These are phyloP conservation scores for Eremochloa ophiuroides DNA, from an alignment of 176 grass and related monocot genomes.

Conservation along the genomic window DNA sequence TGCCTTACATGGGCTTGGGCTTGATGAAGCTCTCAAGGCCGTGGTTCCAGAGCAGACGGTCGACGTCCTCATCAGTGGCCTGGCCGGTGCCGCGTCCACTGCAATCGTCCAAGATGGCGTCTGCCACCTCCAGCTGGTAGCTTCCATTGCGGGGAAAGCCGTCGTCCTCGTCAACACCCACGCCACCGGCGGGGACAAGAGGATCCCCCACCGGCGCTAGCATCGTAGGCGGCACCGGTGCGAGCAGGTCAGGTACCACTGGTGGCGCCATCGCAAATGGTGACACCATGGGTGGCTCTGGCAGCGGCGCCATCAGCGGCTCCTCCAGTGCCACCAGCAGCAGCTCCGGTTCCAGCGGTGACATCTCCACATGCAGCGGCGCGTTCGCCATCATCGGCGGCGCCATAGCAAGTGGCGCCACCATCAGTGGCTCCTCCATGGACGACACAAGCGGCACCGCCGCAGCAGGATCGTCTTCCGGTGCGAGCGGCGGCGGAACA, in stretches of 20 bases:
- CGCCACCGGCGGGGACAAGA: not conserved
- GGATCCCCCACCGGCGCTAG: not conserved
- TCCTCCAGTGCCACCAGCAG: too few relatives aligned
- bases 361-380: not conserved
- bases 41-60: not conserved
- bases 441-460: not conserved
- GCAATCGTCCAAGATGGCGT: not conserved
- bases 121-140: not conserved
- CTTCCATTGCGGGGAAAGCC: not conserved
- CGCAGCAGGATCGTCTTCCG: not conserved
- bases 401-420: not conserved
- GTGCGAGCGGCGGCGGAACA: not conserved
- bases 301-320: too few relatives aligned
- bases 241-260: not conserved
- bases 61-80: not conserved
- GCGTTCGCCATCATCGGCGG: not conserved
- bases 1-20: not conserved
- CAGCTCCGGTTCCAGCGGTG: not conserved
- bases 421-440: not conserved
- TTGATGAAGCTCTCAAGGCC: not conserved
- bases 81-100: not conserved
- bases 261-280: not conserved
- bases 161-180: not conserved
- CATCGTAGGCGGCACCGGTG: too few relatives aligned
- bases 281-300: too few relatives aligned